Evolutionary conservation across 2,329 filamentous ascomycete genomes (phyloP), one percentile per base, ranked within the genome.

Genomic region (Colletotrichum cordylinicola): DNA sequence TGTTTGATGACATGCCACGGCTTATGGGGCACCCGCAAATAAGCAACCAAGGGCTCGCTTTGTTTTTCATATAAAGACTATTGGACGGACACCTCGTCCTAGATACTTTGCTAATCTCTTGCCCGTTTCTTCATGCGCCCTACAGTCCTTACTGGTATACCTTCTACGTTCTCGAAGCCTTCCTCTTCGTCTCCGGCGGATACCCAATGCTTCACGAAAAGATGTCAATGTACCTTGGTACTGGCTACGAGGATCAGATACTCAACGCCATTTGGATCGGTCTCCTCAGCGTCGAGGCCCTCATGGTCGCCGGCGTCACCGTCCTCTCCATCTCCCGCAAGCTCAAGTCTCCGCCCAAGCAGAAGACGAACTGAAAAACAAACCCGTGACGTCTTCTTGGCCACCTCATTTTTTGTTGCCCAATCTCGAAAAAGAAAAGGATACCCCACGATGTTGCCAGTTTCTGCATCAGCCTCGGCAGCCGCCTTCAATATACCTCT

Each of bases 181-280:
- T 79, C 64, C 76, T 79, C 60, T 72, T 78, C 72, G 55, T 77
- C 70, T 33, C 75, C 60, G 70, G 72, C 67, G 67, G 72, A 33
- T 74, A 81, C 70, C 79, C 77, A 77, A 81, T 81, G 76, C 78
- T 80, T 78, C 73, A 72, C 77, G 80, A 81, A 65, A 82, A 78
- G 76, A 80, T 79, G 78, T 73, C 74, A 24, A 71, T 79, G 56
- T 80, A 72, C 79, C 81, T 75, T 79, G 81, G 65, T 77, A 80
- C 80, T 56, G 82, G 81, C 69, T 79, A 84, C 75, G 82, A 87
- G 74, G 82, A 84, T 72, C 80, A 81, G 67, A 82, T 88, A 39
- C 81, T 89, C 62, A 88, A 89, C 82, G 82, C 83, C 39, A 79
- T 89, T 64, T 89, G 88, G 86, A 83, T 89, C 64, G 84, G 85